phyloP scores from a whole-genome alignment of 306 rosid species.

The Acmispon strigosus region DNA sequence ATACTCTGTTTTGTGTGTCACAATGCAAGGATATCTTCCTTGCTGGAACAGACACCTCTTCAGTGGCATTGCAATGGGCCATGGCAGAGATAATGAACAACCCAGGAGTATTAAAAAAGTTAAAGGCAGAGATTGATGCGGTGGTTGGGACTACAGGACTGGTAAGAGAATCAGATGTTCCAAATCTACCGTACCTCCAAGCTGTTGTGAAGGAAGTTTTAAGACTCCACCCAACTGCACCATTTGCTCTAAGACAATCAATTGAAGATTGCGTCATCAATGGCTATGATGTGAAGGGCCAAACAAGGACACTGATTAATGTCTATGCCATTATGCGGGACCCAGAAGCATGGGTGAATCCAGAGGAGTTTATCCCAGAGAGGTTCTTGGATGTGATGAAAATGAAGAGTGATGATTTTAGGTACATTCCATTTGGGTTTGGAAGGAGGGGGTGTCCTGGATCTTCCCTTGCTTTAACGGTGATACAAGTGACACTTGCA shows the following conservation, averaged over 20 bases:
- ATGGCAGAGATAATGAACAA: constrained; percentile 45
- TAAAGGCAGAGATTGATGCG: constrained; percentile 33
- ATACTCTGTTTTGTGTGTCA: neutral
- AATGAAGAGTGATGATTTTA: constrained; percentile 25
- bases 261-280: constrained; percentile 27
- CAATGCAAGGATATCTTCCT: constrained; percentile 37
- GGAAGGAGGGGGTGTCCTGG: constrained; percentile 51
- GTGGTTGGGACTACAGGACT: constrained; percentile 27
- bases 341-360: constrained; percentile 33
- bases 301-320: constrained; percentile 31
- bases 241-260: constrained; percentile 31
- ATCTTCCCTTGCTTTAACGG: constrained; percentile 23
- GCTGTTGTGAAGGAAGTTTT: constrained; percentile 33
- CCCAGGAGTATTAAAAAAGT: constrained; percentile 1
- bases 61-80: constrained; percentile 34
- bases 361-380: constrained; percentile 44
- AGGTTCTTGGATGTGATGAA: constrained; percentile 19
- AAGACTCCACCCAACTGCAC: constrained; percentile 41
- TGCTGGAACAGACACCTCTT: constrained; percentile 43
- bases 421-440: constrained; percentile 44
- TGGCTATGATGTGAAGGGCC: constrained; percentile 27
- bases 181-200: constrained; percentile 31
- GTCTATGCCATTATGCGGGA: constrained; percentile 51
- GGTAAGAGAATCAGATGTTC: constrained; percentile 33
- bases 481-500: constrained; percentile 26